Evolutionary conservation across 495 filamentous ascomycete genomes (phyloP).

Genomic region (Xylaria castorea): DNA sequence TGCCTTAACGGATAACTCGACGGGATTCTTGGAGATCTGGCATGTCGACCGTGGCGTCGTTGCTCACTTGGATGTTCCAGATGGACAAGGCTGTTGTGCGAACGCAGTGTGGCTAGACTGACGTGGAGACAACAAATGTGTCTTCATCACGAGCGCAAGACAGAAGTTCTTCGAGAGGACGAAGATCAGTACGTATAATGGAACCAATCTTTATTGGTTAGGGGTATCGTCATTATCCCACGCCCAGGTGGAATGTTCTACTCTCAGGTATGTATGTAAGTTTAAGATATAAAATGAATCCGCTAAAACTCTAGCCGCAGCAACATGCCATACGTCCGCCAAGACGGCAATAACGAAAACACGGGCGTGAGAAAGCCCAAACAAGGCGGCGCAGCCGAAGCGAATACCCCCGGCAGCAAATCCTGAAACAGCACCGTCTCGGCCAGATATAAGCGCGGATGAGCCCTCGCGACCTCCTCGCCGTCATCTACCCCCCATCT

Average conservation of each 20-base stretch:
- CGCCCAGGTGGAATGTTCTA: not conserved
- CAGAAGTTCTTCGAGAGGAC: not conserved
- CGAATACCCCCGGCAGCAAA: constrained; percentile 14
- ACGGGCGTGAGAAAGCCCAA: constrained; percentile 12
- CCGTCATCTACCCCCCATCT: constrained; percentile 25
- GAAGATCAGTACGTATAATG: not conserved
- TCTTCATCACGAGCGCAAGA: not conserved
- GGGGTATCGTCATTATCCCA: not conserved
- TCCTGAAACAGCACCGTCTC: constrained; percentile 19
- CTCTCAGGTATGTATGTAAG: not conserved
- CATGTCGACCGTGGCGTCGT: constrained; percentile 37
- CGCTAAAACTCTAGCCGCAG: constrained; percentile 27
- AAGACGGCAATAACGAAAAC: constrained; percentile 16
- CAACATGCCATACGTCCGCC: constrained; percentile 23
- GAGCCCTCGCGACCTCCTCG: constrained; percentile 2
- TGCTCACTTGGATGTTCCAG: constrained; percentile 40
- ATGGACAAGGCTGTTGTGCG: constrained; percentile 45
- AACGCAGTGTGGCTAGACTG: constrained; percentile 44
- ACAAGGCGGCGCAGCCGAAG: constrained; percentile 4
- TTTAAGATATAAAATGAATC: not conserved
- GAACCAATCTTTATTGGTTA: not conserved
- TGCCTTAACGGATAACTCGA: constrained; percentile 42
- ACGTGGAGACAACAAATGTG: not conserved
- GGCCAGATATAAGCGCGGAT: constrained; percentile 13
- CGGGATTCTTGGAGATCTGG: constrained; percentile 50